Evolutionary conservation across 2,329 filamentous ascomycete genomes (phyloP).

Genomic region (Mycosphaerella arachidis): DNA sequence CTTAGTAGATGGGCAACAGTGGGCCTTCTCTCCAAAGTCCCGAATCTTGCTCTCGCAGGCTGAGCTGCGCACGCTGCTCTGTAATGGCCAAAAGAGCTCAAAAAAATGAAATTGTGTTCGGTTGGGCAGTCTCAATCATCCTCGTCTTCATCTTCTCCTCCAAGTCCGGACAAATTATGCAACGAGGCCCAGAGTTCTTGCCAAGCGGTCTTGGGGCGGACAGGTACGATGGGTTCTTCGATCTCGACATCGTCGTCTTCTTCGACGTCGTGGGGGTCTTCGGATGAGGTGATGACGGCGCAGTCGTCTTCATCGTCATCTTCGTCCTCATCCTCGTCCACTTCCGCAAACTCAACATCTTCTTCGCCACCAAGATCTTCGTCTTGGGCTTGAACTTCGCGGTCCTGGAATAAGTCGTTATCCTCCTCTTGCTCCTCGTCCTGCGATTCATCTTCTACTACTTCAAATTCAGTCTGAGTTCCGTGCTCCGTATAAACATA

Average conservation of each 20-base stretch:
- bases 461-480: not conserved
- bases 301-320: constrained; percentile 22
- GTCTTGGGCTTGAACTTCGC: not conserved
- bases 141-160: constrained; percentile 21
- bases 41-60: not conserved
- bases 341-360: constrained; percentile 6
- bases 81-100: not conserved
- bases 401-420: not conserved
- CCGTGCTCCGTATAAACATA: constrained; percentile 5
- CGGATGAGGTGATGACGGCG: constrained; percentile 25
- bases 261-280: constrained; percentile 12
- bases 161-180: constrained; percentile 31
- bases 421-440: constrained; percentile 7
- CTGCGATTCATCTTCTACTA: constrained; percentile 1
- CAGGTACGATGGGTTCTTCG: constrained; percentile 10
- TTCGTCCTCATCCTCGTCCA: constrained; percentile 14
- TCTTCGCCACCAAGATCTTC: not conserved
- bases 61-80: not conserved
- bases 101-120: not conserved
- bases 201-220: constrained; percentile 29
- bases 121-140: constrained; percentile 1
- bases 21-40: not conserved
- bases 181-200: constrained; percentile 34
- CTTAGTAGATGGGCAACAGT: not conserved
- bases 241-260: constrained; percentile 9